Percentiles rank a stretch among this genome's conserved stretches.
phyloP scores from a whole-genome alignment of 441 rosid genomes.

The Syzygium malaccense region DNA sequence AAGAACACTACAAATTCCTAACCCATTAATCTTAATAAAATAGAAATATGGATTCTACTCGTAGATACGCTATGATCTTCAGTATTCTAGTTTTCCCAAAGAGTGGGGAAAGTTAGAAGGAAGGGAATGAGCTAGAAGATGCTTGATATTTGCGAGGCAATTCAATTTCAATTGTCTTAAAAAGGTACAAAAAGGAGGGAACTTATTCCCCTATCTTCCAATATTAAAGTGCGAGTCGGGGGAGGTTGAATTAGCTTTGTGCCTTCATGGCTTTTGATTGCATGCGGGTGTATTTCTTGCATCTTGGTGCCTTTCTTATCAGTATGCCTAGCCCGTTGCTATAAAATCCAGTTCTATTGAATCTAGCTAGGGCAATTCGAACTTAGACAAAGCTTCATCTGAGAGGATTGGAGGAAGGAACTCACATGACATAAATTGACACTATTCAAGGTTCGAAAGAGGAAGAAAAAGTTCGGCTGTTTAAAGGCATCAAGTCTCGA shows the following conservation, averaged over 20 bases:
- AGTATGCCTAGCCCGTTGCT: neutral
- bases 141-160: neutral
- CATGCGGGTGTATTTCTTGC: neutral
- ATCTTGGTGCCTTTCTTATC: neutral
- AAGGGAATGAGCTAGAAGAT: neutral
- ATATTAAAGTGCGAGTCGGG: neutral
- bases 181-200: neutral
- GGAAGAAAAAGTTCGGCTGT: neutral
- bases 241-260: neutral
- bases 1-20: neutral
- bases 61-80: neutral
- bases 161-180: neutral
- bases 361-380: neutral
- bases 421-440: neutral
- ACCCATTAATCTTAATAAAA: neutral
- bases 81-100: neutral
- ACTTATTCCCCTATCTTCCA: neutral
- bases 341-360: neutral
- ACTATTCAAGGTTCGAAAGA: neutral
- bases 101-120: neutral
- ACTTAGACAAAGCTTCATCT: neutral
- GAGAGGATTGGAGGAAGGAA: neutral
- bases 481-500: neutral
- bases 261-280: neutral
- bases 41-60: neutral